Evolutionary conservation across 176 grass and related monocot species (phyloP), one percentile per base, ranked within the genome.

Genomic region (Oryza longistaminata): DNA sequence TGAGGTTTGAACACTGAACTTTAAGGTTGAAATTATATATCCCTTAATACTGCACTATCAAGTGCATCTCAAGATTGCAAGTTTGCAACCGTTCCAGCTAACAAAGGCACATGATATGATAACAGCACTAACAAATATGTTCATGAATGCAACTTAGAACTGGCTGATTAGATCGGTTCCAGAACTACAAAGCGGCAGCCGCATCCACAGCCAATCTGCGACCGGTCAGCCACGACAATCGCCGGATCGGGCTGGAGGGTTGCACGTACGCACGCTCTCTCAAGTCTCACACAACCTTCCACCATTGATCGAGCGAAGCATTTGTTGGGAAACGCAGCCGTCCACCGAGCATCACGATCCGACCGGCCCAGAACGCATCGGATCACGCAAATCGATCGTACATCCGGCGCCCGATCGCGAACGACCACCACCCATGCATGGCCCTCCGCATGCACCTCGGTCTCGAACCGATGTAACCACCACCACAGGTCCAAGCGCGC

Each of bases 271-370:
- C 4, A 79, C 21, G 26, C 35, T 13, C 22, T 25, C n/a, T 62
- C 58, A 62, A 62, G 19, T 7, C 53, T n/a, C 53, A 15, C 16
- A 39, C 16, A 39, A 15, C 9, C 25, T 37, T 27, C 16, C 70
- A 31, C 12, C 17, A 6, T 13, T 34, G 34, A 31, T 61, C n/a
- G 26, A 35, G 27, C n/a, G 26, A 35, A 40, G 64, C 76, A 40
- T 62, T 50, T 73, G 21, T 66, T 22, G 76, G 85, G 45, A 52
- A 53, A 24, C 39, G 69, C 65, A 74, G 85, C 85, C 55, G 70
- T 40, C 70, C 43, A 26, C 40, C 22, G 3, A 39, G 21, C 48
- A 42, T 11, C 19, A 69, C n/a, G 29, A 29, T 31, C 22, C 2
- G 71, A 49, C 15, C 13, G 16, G 14, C 15, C 40, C 7, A 22